Percentiles rank a stretch among this genome's conserved stretches.
Conservation (phyloP, 2,329 filamentous ascomycete species). For the Xylaria arbuscula region DNA sequence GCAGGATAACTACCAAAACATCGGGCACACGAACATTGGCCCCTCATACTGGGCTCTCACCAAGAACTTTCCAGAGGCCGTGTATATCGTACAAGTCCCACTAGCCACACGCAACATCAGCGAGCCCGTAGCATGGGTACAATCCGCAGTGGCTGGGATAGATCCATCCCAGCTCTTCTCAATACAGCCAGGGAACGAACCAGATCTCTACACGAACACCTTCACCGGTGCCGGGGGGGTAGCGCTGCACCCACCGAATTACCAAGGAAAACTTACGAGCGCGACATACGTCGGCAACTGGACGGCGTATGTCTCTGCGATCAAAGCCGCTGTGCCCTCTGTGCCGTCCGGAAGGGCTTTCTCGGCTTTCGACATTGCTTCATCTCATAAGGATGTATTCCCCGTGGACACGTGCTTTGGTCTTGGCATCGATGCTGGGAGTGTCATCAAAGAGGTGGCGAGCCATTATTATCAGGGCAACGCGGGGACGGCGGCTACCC, state of each 20-base stretch:
- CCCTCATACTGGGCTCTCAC: constrained; percentile 51
- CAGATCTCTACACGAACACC: constrained; percentile 49
- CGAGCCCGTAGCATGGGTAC: constrained; percentile 51
- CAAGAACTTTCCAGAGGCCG: constrained; percentile 49
- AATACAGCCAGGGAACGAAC: constrained; percentile 53
- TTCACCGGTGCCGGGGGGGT: constrained; percentile 44
- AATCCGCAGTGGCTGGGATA: constrained; percentile 47
- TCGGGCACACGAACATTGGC: constrained; percentile 52
- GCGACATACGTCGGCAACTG: constrained; percentile 53
- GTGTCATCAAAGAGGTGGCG: constrained; percentile 52
- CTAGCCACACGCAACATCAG: constrained; percentile 52
- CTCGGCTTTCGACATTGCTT: constrained; percentile 52
- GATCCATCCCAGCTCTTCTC: constrained; percentile 51
- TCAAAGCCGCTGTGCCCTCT: constrained; percentile 43
- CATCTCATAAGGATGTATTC: constrained; percentile 46
- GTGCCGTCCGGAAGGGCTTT: constrained; percentile 49
- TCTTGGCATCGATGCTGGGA: constrained; percentile 50
- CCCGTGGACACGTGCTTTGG: constrained; percentile 48
- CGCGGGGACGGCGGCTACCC: constrained; percentile 47
- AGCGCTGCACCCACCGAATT: constrained; percentile 49
- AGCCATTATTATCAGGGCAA: constrained; percentile 54
- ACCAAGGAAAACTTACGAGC: constrained; percentile 51
- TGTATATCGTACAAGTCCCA: constrained; percentile 53
- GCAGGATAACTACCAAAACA: constrained; percentile 51
- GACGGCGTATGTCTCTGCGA: constrained; percentile 50